These are phyloP conservation scores for Strigomonas culicis DNA, from an alignment of 208 protist genomes.

Conservation along the genomic window DNA sequence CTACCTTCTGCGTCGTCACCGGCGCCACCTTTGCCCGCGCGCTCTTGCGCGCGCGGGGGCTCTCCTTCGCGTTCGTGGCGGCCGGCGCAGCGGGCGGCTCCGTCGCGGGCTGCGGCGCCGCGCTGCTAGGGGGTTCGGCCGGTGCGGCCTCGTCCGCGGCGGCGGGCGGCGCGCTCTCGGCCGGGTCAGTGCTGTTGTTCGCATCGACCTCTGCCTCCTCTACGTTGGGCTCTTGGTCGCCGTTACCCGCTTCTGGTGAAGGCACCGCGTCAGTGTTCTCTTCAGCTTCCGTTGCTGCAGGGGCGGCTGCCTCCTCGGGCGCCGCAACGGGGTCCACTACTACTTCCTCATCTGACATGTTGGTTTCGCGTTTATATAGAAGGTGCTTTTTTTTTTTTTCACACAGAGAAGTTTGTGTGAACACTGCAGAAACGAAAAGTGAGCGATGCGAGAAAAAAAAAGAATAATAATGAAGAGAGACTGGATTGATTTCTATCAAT, in stretches of 20 bases:
- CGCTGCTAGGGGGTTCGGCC: background rate
- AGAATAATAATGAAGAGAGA: constrained; percentile 3
- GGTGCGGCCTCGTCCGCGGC: background rate
- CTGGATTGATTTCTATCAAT: background rate
- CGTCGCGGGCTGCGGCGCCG: background rate
- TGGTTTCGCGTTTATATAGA: background rate
- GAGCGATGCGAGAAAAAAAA: constrained; percentile 10
- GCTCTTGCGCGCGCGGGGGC: background rate
- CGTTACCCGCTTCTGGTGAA: too few relatives aligned
- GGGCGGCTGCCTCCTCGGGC: background rate
- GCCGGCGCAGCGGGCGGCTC: background rate
- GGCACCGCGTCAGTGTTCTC: background rate
- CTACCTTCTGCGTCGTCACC: background rate
- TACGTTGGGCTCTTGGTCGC: too few relatives aligned
- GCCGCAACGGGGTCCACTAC: background rate
- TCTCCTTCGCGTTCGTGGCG: background rate
- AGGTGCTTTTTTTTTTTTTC: background rate
- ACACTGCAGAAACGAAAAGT: too few relatives aligned
- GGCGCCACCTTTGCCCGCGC: background rate
- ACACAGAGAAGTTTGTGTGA: background rate
- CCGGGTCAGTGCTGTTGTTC: background rate
- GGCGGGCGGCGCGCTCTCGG: background rate
- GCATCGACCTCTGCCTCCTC: too few relatives aligned
- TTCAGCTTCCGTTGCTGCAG: background rate
- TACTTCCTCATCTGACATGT: constrained; percentile 5